These are phyloP conservation scores for Colletotrichum spinosum DNA, from an alignment of 2,329 filamentous ascomycete species.

Conservation along the genomic window DNA sequence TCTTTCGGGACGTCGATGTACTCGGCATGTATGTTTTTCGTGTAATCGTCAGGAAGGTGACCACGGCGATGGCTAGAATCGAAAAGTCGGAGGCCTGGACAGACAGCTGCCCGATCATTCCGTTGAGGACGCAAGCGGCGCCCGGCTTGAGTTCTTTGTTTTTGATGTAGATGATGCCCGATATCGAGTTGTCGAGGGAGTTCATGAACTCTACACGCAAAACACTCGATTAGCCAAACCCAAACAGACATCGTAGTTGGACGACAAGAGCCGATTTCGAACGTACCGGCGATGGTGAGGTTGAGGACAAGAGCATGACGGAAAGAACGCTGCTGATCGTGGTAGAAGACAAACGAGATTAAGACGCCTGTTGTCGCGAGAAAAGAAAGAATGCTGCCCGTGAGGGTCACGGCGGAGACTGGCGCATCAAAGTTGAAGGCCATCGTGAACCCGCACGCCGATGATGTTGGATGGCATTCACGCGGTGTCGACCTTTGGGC, in stretches of 20 bases:
- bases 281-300: slow-evolving; percentile 41
- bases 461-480: slow-evolving; percentile 26
- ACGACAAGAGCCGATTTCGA: slow-evolving; percentile 10
- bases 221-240: slow-evolving; percentile 1
- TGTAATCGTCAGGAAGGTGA: slow-evolving; percentile 54
- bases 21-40: slow-evolving; percentile 48
- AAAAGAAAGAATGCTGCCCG: slow-evolving; percentile 35
- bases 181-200: slow-evolving; percentile 55
- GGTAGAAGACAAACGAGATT: slow-evolving; percentile 33
- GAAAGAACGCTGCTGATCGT: slow-evolving; percentile 40
- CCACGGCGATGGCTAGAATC: slow-evolving; percentile 57
- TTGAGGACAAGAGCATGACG: slow-evolving; percentile 42
- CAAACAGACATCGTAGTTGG: neutral
- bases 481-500: slow-evolving; percentile 16
- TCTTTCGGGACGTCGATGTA: slow-evolving; percentile 43
- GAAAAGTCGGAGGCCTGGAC: slow-evolving; percentile 57
- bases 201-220: slow-evolving; percentile 52
- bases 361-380: slow-evolving; percentile 29
- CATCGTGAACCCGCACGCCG: slow-evolving; percentile 37
- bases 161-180: slow-evolving; percentile 50
- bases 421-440: slow-evolving; percentile 26
- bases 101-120: slow-evolving; percentile 57
- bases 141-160: slow-evolving; percentile 44
- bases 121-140: slow-evolving; percentile 53
- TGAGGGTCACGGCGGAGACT: slow-evolving; percentile 32